phyloP scores from a whole-genome alignment of 805 yeast genomes.

The Saccharomycopsis olivae region DNA sequence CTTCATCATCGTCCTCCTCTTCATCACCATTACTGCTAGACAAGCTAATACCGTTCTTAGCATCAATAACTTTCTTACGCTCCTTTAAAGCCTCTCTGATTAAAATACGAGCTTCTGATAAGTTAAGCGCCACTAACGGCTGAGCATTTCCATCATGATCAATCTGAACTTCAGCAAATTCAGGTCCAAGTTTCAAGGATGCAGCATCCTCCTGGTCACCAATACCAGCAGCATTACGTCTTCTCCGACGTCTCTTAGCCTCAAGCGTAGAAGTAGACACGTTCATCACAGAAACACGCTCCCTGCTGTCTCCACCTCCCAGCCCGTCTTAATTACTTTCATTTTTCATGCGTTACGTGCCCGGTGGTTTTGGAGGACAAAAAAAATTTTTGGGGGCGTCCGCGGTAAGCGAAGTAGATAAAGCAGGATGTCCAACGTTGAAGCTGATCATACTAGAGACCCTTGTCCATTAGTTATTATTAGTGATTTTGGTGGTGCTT shows the following conservation, averaged over 20 bases:
- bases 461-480: constrained; percentile 97
- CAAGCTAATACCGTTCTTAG: constrained; percentile 26
- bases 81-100: constrained; percentile 85
- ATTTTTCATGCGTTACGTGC: too few relatives aligned
- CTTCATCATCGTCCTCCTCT: constrained; percentile 26
- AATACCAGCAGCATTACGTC: constrained; percentile 37
- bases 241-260: constrained; percentile 63
- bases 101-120: constrained; percentile 82
- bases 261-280: constrained; percentile 83
- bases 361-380: too few relatives aligned
- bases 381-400: too few relatives aligned
- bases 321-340: too few relatives aligned
- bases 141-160: constrained; percentile 73
- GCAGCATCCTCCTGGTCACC: constrained; percentile 93
- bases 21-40: constrained; percentile 25
- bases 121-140: constrained; percentile 72
- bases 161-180: constrained; percentile 71
- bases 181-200: constrained; percentile 80
- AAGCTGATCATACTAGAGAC: constrained; percentile 94
- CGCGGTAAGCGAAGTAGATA: too few relatives aligned
- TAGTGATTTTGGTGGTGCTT: constrained; percentile 98
- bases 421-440: constrained; percentile 45
- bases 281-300: constrained; percentile 42
- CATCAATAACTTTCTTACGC: constrained; percentile 45
- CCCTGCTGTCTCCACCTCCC: too few relatives aligned